Base-by-base conservation (phyloP, 352 stramenopile genomes). In the Peronospora belbahrii region DNA sequence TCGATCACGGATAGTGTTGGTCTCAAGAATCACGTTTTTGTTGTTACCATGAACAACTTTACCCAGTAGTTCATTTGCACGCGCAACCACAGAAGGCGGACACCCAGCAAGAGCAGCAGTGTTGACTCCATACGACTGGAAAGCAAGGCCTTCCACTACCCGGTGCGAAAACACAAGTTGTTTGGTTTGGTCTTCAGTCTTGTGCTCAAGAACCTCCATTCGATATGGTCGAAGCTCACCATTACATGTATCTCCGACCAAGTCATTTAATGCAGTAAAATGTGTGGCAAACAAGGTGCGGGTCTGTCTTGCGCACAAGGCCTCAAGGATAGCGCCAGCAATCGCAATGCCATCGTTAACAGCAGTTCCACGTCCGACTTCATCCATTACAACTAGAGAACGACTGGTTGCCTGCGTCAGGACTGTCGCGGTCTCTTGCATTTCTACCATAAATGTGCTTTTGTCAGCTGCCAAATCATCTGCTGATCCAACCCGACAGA, bases 371-470 rank as follows among this genome's bases (percentile, higher is more conserved):
- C 84, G 70, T 1, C 84, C 84, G 2, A 95, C 70, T 66, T 95
- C 84, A 34, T 95, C 84, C 68, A 95, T 87, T 17, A 95, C 43
- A n/a, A 95, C 80, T 4, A 95, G 56, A n/a, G 71, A 87, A 0
- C 67, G 65, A n/a, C 56, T 49, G 9, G 80, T 93, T 3, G 84
- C 80, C 18, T 87, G 72, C 6, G 57, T 75, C 5, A 94, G 46
- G 37, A 94, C 82, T 27, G 74, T 83, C 17, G 80, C 65, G 0
- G 81, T 90, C 56, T 95, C 84, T 53, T 88, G 58, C 83, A 95
- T 94, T 53, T 95, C 84, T 6, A 92, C 70, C 64, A 94, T 73
- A 41, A 95, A 94, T 2, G 84, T 95, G 34, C 80, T 93, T 30
- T 72, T 76, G 50, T 89, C 80, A 0, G 72, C 71, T 6, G 75